phyloP scores from a whole-genome alignment of 176 grass and related monocot species.

The Otatea glauca region DNA sequence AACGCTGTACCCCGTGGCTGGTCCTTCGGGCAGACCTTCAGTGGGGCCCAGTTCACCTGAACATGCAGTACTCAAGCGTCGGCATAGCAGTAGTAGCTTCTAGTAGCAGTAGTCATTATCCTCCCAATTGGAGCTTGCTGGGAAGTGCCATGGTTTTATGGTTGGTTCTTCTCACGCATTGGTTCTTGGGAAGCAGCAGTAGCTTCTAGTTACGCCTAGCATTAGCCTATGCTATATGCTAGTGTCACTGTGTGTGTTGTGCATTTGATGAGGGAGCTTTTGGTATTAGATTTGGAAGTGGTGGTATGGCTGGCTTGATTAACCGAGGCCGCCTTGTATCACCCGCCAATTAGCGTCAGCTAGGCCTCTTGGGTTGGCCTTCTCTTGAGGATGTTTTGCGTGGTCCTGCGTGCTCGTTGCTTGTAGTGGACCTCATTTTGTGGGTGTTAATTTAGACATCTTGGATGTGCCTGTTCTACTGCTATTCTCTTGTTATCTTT shows the following conservation, averaged over 20 bases:
- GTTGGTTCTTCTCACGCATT: slow-evolving; percentile 13
- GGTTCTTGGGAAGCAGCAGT: slow-evolving; percentile 36
- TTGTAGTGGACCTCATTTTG: slow-evolving; percentile 1
- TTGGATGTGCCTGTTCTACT: background rate
- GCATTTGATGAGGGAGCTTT: slow-evolving; percentile 6
- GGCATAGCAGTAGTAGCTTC: background rate
- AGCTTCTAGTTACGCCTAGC: slow-evolving; percentile 21
- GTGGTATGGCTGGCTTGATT: slow-evolving; percentile 47
- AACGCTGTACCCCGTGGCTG: slow-evolving; percentile 65
- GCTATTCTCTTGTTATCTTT: background rate
- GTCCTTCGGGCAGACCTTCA: slow-evolving; percentile 85
- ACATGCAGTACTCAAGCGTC: background rate
- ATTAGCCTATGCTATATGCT: slow-evolving; percentile 39
- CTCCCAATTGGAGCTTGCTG: slow-evolving; percentile 38
- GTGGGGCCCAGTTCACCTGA: slow-evolving; percentile 73
- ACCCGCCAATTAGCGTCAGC: slow-evolving; percentile 50
- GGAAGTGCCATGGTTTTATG: slow-evolving; percentile 58
- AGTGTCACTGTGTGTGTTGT: background rate
- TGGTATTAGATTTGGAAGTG: slow-evolving; percentile 48
- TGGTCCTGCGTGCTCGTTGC: background rate
- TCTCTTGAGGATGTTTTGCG: slow-evolving; percentile 6
- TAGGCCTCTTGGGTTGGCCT: slow-evolving; percentile 34
- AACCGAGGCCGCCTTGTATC: slow-evolving; percentile 44
- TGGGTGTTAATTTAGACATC: background rate
- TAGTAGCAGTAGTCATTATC: background rate